Evolutionary conservation across 1,284 basidiomycete species (phyloP), one percentile per base, ranked within the genome.

Genomic region (Quambalaria eucalypti): DNA sequence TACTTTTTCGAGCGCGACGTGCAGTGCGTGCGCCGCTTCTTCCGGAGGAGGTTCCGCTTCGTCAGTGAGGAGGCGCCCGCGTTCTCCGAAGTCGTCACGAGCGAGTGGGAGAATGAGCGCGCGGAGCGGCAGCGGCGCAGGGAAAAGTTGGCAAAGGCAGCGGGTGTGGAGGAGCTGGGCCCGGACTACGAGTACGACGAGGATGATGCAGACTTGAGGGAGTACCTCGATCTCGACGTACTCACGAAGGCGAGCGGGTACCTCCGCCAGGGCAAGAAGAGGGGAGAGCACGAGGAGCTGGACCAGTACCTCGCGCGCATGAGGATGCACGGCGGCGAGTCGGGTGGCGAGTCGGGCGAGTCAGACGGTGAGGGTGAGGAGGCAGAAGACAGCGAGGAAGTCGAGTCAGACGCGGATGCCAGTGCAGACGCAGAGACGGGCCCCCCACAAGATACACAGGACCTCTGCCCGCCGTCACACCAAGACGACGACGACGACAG

Each of bases 1-100:
- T 95, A 87, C 90, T 92, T 95, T 79, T 99, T 99, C 78, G 90
- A 96, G 73, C 85, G 95, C 31, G 95, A 99, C 76, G 95, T 99
- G 14, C 86, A 93, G 59, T 96, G 95, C 76, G 90, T 99, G 62
- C 83, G 90, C 42, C 85, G 84, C 9, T 99, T 97, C 79, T 98
- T 99, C 82, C 82, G 81, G 62, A 83, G 90, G 60, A 80, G 92
- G 23, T 98, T 97, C 79, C 83, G 86, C 55, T 99, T 93, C 76
- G 90, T 96, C 78, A 92, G 90, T 57, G 80, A 82, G 0, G 78
- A 90, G 30, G 96, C 87, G 77, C 93, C 95, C 4, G 57, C 28
- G 12, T 74, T 71, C 52, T 51, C 51, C 2, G 62, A 72, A 23
- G 65, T 68, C n/a, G 62, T 69, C 8, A 59, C 61, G 28, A 28